Evolutionary conservation across 2,329 filamentous ascomycete genomes (phyloP).

Genomic region (Hypoxylon sp.): DNA sequence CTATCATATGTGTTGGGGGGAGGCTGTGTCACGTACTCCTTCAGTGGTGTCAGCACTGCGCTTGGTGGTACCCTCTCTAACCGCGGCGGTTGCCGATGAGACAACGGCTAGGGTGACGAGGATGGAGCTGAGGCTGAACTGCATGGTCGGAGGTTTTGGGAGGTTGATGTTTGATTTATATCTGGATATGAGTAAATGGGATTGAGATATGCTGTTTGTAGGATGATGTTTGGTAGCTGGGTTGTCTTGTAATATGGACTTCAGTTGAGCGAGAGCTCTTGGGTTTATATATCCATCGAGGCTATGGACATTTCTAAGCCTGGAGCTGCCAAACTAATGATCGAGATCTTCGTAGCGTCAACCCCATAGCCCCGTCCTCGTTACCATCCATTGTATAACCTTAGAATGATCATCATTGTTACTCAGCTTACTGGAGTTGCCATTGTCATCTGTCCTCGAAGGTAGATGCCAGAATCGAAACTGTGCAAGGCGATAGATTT

Average conservation of each 20-base stretch:
- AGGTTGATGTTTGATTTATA: neutral
- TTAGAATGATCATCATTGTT: neutral
- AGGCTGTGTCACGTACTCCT: neutral
- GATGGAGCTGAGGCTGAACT: slow-evolving; percentile 20
- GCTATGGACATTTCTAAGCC: neutral
- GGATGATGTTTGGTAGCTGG: slow-evolving; percentile 1
- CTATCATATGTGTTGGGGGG: neutral
- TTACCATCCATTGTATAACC: neutral
- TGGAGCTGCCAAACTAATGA: neutral
- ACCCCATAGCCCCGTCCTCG: neutral
- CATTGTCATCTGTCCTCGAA: neutral
- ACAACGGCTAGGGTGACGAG: slow-evolving; percentile 16
- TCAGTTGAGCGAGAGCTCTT: neutral
- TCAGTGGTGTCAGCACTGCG: neutral
- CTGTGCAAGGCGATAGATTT: too few species aligned
- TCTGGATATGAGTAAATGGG: neutral
- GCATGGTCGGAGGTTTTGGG: slow-evolving; percentile 9
- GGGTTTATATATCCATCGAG: slow-evolving; percentile 5
- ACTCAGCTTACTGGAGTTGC: slow-evolving; percentile 7
- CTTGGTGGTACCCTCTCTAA: neutral
- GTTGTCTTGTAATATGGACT: neutral
- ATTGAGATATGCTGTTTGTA: neutral
- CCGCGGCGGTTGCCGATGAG: slow-evolving; percentile 15
- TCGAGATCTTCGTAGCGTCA: neutral
- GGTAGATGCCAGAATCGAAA: neutral